These are phyloP conservation scores for Saccharomyces pastorianus DNA, from an alignment of 1,139 yeast genomes.

Conservation along the genomic window DNA sequence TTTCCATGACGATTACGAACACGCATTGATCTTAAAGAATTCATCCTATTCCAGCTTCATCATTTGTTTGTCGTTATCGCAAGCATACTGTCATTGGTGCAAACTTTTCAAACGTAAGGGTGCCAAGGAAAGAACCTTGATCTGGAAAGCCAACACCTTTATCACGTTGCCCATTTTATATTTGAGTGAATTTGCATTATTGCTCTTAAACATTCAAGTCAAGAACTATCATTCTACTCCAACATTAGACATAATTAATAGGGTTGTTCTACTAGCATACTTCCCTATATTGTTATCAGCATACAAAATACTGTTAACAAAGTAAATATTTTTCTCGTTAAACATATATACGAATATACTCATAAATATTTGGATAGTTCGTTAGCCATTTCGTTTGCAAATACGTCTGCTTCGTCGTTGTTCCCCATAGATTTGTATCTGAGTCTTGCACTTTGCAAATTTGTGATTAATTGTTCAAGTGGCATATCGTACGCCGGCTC, in stretches of 20 bases:
- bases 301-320: constrained; percentile 19
- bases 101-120: constrained; percentile 30
- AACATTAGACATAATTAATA: constrained; percentile 17
- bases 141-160: constrained; percentile 38
- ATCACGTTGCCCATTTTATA: constrained; percentile 41
- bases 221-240: constrained; percentile 32
- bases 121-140: constrained; percentile 34
- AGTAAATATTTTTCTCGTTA: not conserved
- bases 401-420: constrained; percentile 15
- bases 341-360: not conserved
- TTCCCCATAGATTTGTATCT: constrained; percentile 11
- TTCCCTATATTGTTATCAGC: constrained; percentile 29
- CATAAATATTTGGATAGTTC: constrained; percentile 18
- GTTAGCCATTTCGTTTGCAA: constrained; percentile 24
- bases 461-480: constrained; percentile 1
- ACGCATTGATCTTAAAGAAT: constrained; percentile 29
- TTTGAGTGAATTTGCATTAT: constrained; percentile 44
- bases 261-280: constrained; percentile 24
- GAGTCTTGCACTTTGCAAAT: constrained; percentile 18
- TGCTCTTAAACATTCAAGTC: constrained; percentile 44
- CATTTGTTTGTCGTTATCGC: constrained; percentile 23
- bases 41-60: constrained; percentile 30
- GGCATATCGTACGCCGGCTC: not conserved
- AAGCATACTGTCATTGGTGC: constrained; percentile 24
- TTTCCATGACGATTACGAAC: constrained; percentile 41